Percentiles rank a stretch among this genome's conserved stretches.
Conservation (phyloP, 2,329 filamentous ascomycete genomes). For the Fusarium virguliforme region DNA sequence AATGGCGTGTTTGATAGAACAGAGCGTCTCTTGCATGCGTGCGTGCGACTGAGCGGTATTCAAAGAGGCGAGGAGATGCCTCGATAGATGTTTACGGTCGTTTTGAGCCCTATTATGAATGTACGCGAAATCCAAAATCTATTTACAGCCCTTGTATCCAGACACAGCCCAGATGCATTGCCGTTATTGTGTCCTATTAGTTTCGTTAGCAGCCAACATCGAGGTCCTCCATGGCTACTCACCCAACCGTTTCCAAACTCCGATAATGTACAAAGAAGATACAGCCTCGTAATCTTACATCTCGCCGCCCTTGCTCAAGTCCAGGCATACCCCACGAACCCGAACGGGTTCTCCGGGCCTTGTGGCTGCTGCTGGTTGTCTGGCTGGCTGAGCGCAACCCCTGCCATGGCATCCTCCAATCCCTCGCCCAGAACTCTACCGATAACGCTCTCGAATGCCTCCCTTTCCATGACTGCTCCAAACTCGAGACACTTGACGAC, state of each 20-base stretch:
- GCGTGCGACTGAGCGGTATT: slow-evolving; percentile 6
- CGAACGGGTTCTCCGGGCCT: slow-evolving; percentile 7
- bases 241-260: slow-evolving; percentile 1
- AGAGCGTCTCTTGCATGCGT: slow-evolving; percentile 25
- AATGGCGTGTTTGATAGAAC: slow-evolving; percentile 33
- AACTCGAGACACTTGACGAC: slow-evolving; percentile 65
- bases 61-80: slow-evolving; percentile 13
- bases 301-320: slow-evolving; percentile 15
- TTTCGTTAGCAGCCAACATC: not conserved
- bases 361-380: slow-evolving; percentile 13
- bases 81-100: slow-evolving; percentile 12
- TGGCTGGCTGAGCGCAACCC: slow-evolving; percentile 14
- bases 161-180: not conserved
- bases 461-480: slow-evolving; percentile 65
- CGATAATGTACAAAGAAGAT: slow-evolving; percentile 10
- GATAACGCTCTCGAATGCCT: slow-evolving; percentile 65
- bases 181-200: not conserved
- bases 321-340: slow-evolving; percentile 34
- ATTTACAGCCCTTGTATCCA: not conserved
- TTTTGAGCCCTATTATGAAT: not conserved
- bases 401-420: slow-evolving; percentile 42
- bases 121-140: slow-evolving; percentile 7
- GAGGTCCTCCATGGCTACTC: not conserved
- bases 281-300: not conserved
- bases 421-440: slow-evolving; percentile 57